phyloP scores from a whole-genome alignment of 371 early-diverging fungal genomes.

The Catenaria anguillulae region DNA sequence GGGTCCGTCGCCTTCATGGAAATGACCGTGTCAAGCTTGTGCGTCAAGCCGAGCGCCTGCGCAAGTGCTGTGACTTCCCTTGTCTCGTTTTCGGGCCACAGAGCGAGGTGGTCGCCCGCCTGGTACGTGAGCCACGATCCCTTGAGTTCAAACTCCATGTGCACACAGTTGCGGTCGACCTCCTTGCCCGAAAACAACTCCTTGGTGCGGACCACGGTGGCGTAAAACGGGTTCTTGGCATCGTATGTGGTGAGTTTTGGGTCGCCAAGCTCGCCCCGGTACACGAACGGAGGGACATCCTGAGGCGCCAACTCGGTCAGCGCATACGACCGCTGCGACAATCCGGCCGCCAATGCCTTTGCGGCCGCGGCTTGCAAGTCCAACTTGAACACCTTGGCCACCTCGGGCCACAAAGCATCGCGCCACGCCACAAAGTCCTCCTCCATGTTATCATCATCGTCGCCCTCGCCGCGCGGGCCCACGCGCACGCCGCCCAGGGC shows the following conservation, averaged over 20 bases:
- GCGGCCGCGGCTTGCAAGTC: constrained; percentile 24
- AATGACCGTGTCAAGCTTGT: constrained; percentile 48
- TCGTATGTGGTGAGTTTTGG: constrained; percentile 37
- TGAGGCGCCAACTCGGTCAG: constrained; percentile 11
- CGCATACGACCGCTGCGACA: constrained; percentile 27
- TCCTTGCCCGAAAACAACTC: constrained; percentile 42
- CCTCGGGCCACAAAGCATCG: constrained; percentile 57
- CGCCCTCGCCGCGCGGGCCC: constrained; percentile 80
- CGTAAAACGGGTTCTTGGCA: constrained; percentile 65
- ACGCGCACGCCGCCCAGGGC: constrained; percentile 61
- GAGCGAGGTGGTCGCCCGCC: constrained; percentile 90
- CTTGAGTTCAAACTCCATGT: constrained; percentile 76
- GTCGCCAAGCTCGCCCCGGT: constrained; percentile 43
- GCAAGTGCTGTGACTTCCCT: constrained; percentile 51
- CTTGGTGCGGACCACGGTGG: constrained; percentile 37
- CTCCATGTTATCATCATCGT: constrained; percentile 88
- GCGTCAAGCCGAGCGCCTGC: constrained; percentile 38
- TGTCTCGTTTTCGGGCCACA: constrained; percentile 77
- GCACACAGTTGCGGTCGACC: constrained; percentile 66
- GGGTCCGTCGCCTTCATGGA: constrained; percentile 42
- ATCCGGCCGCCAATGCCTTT: constrained; percentile 21
- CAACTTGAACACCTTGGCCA: constrained; percentile 56
- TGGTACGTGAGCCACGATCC: constrained; percentile 52
- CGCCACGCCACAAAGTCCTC: constrained; percentile 92
- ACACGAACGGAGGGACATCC: constrained; percentile 22